phyloP scores from a whole-genome alignment of 176 grass and related monocot species.

The Triticum dicoccoides region DNA sequence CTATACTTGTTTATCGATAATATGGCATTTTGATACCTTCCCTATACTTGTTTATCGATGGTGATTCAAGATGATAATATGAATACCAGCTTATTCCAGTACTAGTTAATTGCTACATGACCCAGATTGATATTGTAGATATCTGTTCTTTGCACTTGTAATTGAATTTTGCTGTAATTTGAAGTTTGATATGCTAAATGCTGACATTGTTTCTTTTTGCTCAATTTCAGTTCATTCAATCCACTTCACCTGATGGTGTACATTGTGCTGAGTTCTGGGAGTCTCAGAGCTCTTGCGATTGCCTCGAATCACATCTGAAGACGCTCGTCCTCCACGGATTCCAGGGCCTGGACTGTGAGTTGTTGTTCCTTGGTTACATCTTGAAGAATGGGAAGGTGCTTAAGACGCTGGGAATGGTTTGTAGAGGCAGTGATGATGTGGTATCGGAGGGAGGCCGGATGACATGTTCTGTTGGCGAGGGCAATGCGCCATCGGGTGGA shows the following conservation, averaged over 20 bases:
- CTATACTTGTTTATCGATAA: too few species aligned
- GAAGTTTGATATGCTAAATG: neutral
- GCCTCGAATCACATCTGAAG: conserved; percentile 32
- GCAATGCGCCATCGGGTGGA: too few species aligned
- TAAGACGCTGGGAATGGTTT: neutral
- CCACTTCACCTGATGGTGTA: neutral
- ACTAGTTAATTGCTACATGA: neutral
- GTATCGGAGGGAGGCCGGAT: too few species aligned
- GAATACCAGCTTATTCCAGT: neutral
- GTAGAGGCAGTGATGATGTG: neutral
- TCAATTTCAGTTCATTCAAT: conserved; percentile 14
- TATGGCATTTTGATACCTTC: too few species aligned
- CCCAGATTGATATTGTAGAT: neutral
- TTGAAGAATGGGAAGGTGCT: neutral
- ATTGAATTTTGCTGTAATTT: neutral
- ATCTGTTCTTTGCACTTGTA: neutral
- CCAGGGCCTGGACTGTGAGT: neutral
- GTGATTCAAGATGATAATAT: neutral
- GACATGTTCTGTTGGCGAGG: too few species aligned
- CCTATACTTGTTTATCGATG: too few species aligned
- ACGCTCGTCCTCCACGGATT: conserved; percentile 5
- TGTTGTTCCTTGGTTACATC: conserved; percentile 1
- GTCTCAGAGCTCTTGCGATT: neutral
- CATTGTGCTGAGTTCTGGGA: conserved; percentile 12
- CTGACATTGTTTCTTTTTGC: neutral